Conservation (phyloP, 768 basidiomycete species). For the Mycena epipterygia region DNA sequence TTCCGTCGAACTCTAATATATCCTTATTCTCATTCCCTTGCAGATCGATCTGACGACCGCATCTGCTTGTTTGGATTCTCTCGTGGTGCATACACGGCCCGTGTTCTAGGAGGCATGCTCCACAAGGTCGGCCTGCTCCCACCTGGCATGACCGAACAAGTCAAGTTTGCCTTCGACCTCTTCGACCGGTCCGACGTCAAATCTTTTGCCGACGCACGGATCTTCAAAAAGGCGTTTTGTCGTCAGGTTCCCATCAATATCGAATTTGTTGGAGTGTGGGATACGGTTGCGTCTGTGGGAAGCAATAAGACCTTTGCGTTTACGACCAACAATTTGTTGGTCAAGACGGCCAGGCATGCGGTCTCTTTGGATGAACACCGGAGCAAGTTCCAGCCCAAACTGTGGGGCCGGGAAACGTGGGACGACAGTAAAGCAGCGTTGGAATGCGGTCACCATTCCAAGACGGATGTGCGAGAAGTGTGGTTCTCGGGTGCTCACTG, state of each 20-base stretch:
- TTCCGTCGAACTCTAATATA: background rate
- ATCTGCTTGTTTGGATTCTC: slow-evolving; percentile 42
- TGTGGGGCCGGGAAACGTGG: slow-evolving; percentile 45
- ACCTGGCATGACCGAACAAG: slow-evolving; percentile 52
- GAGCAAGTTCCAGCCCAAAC: slow-evolving; percentile 62
- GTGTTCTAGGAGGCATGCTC: slow-evolving; percentile 56
- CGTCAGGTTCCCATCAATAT: slow-evolving; percentile 49
- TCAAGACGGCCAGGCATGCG: slow-evolving; percentile 65
- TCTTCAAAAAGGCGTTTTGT: slow-evolving; percentile 51
- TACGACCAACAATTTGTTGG: slow-evolving; percentile 57
- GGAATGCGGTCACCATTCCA: slow-evolving; percentile 1
- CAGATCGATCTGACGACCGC: slow-evolving; percentile 52
- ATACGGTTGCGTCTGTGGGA: slow-evolving; percentile 68
- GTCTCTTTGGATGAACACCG: slow-evolving; percentile 67
- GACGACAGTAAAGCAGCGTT: slow-evolving; percentile 15
- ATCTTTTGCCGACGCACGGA: slow-evolving; percentile 52
- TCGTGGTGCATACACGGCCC: slow-evolving; percentile 75
- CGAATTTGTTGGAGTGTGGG: slow-evolving; percentile 69
- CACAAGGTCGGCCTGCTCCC: slow-evolving; percentile 74
- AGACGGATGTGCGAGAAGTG: slow-evolving; percentile 57
- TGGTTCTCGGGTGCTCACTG: slow-evolving; percentile 47
- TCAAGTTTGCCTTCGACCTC: slow-evolving; percentile 12
- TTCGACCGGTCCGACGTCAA: slow-evolving; percentile 25
- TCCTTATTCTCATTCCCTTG: background rate
- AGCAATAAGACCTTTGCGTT: slow-evolving; percentile 59